Base-by-base conservation (phyloP, 2,329 filamentous ascomycete species). In the Ascochyta koolunga region DNA sequence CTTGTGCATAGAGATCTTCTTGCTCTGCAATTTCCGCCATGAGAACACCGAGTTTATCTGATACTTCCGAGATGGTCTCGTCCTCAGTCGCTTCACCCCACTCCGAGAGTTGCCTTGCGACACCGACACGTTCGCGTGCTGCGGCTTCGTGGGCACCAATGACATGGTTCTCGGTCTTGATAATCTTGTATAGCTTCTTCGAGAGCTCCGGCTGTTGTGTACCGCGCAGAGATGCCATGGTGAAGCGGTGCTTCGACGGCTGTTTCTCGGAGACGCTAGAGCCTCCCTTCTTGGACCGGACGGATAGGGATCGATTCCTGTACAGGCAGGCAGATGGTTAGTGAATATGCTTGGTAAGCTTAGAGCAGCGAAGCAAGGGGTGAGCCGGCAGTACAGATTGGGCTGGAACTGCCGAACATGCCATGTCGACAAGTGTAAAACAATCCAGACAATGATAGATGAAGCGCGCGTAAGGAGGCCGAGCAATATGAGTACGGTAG, bases 21-120 rank as follows among this genome's bases (percentile, higher is more conserved):
- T 96, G 92, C 77, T 96, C 92, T 46, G 92, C 95, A 57, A 99
- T 86, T 80, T 98, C 95, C 19, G 90, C 89, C 56, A 99, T 81
- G 66, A 99, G 80, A 33, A 98, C 93, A 45, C 92, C 95, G 46
- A 99, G 83, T 82, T 99, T 99, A 82, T 98, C 95, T 54, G 90
- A 92, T 64, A 99, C 85, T 72, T 98, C 95, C 46, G 86, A 91
- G 68, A 98, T 82, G 45, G 87, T 86, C 58, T 96, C 91, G 69
- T 99, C 95, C 47, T 86, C 85, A 2, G 93, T 97, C 56, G 90
- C 85, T 78, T 98, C 93, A 53, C 95, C 95, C 95, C 95, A 99
- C 65, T 98, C 93, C 7, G 91, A 96, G 38, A 99, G 85, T 79
- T 98, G 93, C 10, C 87, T 86, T 15, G 93, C 95, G 68, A 98